Conservation (phyloP, 2,329 filamentous ascomycete species). For the Colletotrichum sp. region DNA sequence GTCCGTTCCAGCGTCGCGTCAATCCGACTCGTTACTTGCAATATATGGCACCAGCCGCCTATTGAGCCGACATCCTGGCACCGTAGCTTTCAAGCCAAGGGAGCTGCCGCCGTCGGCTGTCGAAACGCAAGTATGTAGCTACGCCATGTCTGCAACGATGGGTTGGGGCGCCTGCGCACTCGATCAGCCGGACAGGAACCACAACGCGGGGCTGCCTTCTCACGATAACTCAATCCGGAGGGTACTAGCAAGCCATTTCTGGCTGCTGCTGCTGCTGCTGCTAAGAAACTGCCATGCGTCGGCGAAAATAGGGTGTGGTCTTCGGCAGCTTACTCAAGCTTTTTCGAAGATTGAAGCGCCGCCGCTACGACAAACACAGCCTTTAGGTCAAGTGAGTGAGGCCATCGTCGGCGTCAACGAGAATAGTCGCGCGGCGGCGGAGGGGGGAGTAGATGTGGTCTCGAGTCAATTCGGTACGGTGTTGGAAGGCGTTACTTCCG, state of each 20-base stretch:
- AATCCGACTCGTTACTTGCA: background rate
- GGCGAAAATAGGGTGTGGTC: background rate
- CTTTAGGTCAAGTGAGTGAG: background rate
- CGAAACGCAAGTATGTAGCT: background rate
- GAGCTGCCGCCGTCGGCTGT: background rate
- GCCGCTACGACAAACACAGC: background rate
- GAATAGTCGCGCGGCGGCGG: background rate
- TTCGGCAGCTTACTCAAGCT: background rate
- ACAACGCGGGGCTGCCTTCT: background rate
- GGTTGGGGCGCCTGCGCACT: background rate
- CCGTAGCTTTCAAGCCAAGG: background rate
- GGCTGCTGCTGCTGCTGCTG: background rate
- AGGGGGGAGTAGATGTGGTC: background rate
- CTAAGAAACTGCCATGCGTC: background rate
- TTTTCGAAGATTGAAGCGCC: background rate
- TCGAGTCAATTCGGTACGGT: background rate
- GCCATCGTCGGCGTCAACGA: background rate
- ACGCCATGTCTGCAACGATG: background rate
- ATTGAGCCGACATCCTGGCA: background rate
- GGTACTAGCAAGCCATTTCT: background rate
- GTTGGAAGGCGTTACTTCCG: background rate
- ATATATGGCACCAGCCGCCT: background rate
- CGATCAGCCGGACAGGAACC: background rate
- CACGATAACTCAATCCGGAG: background rate
- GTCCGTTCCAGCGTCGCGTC: background rate